Percentiles rank a stretch among this genome's conserved stretches.
Evolutionary conservation across 2,329 filamentous ascomycete genomes (phyloP).

Genomic region (Fusarium austroafricanum): DNA sequence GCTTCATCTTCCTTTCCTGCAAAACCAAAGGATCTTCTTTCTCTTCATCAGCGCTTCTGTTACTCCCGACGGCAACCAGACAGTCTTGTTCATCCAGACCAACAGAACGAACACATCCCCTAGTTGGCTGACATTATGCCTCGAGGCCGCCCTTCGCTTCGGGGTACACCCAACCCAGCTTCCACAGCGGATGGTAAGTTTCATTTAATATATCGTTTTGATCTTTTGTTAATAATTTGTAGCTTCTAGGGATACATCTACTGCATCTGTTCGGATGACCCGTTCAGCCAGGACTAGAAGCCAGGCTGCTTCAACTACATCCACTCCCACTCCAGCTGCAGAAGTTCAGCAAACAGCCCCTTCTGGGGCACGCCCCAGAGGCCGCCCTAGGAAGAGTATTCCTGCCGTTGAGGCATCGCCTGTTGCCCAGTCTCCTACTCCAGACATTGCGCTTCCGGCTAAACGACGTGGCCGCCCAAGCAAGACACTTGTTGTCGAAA

Average conservation of each 20-base stretch:
- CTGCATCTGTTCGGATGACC: conserved; percentile 41
- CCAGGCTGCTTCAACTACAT: conserved; percentile 12
- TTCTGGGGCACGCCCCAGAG: conserved; percentile 32
- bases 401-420: conserved; percentile 14
- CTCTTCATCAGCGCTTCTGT: background rate
- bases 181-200: conserved; percentile 35
- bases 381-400: conserved; percentile 41
- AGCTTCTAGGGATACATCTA: conserved; percentile 36
- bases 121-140: conserved; percentile 41
- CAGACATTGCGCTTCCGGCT: conserved; percentile 7
- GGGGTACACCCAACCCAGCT: conserved; percentile 28
- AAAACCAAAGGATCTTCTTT: background rate
- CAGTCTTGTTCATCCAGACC: background rate
- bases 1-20: background rate
- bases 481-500: conserved; percentile 35
- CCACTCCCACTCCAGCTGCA: conserved; percentile 2
- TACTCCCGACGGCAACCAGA: background rate
- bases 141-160: conserved; percentile 47
- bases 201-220: background rate
- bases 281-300: conserved; percentile 43
- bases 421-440: background rate
- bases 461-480: conserved; percentile 36
- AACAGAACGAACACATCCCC: background rate
- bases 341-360: background rate
- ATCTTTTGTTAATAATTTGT: conserved; percentile 12